Evolutionary conservation across 495 filamentous ascomycete species (phyloP).

Genomic region (Aspergillus nanangensis): DNA sequence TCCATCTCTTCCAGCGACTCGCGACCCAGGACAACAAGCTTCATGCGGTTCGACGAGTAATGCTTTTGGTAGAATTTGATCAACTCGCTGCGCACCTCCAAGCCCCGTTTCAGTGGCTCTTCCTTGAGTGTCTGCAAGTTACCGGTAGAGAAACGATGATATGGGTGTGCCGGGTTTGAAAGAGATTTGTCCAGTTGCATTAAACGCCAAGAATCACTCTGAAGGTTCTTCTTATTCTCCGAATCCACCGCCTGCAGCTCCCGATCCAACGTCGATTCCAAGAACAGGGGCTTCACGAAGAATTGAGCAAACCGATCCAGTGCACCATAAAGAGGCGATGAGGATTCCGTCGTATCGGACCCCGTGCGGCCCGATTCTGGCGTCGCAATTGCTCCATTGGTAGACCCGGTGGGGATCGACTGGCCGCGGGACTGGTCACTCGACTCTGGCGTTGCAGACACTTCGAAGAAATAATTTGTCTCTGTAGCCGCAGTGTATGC

Average conservation of each 20-base stretch:
- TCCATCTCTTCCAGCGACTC: conserved; percentile 86
- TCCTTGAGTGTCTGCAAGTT: conserved; percentile 88
- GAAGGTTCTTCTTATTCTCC: conserved; percentile 99
- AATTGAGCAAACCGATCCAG: conserved; percentile 97
- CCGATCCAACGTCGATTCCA: conserved; percentile 83
- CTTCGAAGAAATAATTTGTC: conserved; percentile 98
- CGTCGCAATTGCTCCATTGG: conserved; percentile 28
- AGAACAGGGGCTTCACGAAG: conserved; percentile 88
- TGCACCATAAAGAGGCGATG: conserved; percentile 79
- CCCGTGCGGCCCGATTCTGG: conserved; percentile 11
- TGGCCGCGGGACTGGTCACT: conserved; percentile 37
- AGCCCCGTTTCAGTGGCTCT: conserved; percentile 70
- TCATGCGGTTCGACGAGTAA: conserved; percentile 96
- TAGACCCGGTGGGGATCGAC: conserved; percentile 38
- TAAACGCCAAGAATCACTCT: conserved; percentile 89
- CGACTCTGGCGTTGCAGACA: conserved; percentile 62
- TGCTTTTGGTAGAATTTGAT: conserved; percentile 87
- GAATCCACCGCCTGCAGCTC: conserved; percentile 94
- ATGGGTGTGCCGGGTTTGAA: conserved; percentile 89
- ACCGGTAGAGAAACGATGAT: conserved; percentile 92
- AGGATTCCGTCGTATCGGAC: conserved; percentile 17
- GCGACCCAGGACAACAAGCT: conserved; percentile 84
- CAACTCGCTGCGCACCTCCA: conserved; percentile 89
- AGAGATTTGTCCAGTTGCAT: conserved; percentile 88
- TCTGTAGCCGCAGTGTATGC: conserved; percentile 91